Evolutionary conservation across 106 monocot genomes (phyloP).

Genomic region (Apostasia shenzhenica): DNA sequence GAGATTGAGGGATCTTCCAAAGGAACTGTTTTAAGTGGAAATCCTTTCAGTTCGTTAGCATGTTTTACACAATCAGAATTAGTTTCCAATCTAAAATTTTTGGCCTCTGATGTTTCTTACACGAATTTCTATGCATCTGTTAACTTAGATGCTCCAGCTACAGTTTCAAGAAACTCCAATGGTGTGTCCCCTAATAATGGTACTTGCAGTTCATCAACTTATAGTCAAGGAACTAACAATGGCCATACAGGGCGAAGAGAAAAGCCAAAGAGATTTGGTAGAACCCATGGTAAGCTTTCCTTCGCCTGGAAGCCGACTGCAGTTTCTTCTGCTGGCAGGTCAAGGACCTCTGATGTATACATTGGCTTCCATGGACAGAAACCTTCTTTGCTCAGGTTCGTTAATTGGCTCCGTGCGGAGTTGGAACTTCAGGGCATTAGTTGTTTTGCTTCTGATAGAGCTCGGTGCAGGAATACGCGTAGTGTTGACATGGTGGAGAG

Average conservation of each 20-base stretch:
- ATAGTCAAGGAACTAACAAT: conserved; percentile 24
- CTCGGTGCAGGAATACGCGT: conserved; percentile 55
- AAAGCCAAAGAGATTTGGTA: conserved; percentile 42
- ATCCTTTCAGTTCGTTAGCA: conserved; percentile 15
- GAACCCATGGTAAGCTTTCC: conserved; percentile 26
- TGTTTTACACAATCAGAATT: conserved; percentile 14
- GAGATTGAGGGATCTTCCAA: conserved; percentile 1
- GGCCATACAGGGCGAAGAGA: conserved; percentile 14
- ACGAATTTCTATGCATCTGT: conserved; percentile 26
- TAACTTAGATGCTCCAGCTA: conserved; percentile 35
- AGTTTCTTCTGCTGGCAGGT: conserved; percentile 38
- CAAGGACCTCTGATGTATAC: conserved; percentile 69
- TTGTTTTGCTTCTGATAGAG: conserved; percentile 71
- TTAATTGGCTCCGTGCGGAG: conserved; percentile 90
- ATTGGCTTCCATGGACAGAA: conserved; percentile 87
- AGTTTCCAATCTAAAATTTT: conserved; percentile 14
- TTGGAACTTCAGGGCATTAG: conserved; percentile 85
- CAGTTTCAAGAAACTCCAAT: conserved; percentile 11
- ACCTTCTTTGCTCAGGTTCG: conserved; percentile 67
- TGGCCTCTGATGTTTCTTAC: conserved; percentile 31
- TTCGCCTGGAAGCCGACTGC: conserved; percentile 20
- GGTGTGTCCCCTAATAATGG: conserved; percentile 20
- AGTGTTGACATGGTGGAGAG: conserved; percentile 49
- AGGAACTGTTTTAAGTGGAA: conserved; percentile 11
- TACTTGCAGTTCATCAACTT: conserved; percentile 38